These are phyloP conservation scores for Lecanicillium sp. DNA, from an alignment of 2,329 filamentous ascomycete genomes.

Conservation along the genomic window DNA sequence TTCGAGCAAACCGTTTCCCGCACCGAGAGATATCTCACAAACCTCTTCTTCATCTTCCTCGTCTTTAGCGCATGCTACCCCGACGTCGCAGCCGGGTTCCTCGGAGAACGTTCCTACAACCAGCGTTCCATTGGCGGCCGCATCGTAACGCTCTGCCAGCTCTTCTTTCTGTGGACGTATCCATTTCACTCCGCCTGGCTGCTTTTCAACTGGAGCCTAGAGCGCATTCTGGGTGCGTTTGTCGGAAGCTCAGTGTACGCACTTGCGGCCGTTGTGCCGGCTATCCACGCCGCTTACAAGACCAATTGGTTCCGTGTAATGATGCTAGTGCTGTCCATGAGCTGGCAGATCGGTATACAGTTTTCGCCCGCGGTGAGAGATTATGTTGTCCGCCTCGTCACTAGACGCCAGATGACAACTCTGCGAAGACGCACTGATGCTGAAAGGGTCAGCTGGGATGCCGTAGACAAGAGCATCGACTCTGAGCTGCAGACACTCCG, in stretches of 20 bases:
- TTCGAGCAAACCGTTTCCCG: constrained; percentile 10
- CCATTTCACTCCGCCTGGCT: constrained; percentile 12
- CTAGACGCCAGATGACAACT: constrained; percentile 9
- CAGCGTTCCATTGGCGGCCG: constrained; percentile 14
- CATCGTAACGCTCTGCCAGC: constrained; percentile 12
- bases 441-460: constrained; percentile 9
- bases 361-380: constrained; percentile 11
- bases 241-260: constrained; percentile 14
- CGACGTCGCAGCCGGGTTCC: constrained; percentile 12
- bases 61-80: constrained; percentile 12
- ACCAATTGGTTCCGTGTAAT: constrained; percentile 13
- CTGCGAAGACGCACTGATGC: constrained; percentile 1
- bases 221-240: constrained; percentile 12
- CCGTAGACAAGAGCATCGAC: constrained; percentile 8
- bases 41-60: constrained; percentile 13
- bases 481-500: constrained; percentile 7
- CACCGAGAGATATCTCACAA: constrained; percentile 10
- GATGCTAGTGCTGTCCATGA: constrained; percentile 13
- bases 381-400: constrained; percentile 10
- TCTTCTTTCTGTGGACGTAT: constrained; percentile 12
- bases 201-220: constrained; percentile 15
- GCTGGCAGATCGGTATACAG: constrained; percentile 13
- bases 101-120: constrained; percentile 14
- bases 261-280: constrained; percentile 12
- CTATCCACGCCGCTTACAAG: constrained; percentile 9